Conservation (phyloP, 2,329 filamentous ascomycete genomes). For the Cercospora sp. region DNA sequence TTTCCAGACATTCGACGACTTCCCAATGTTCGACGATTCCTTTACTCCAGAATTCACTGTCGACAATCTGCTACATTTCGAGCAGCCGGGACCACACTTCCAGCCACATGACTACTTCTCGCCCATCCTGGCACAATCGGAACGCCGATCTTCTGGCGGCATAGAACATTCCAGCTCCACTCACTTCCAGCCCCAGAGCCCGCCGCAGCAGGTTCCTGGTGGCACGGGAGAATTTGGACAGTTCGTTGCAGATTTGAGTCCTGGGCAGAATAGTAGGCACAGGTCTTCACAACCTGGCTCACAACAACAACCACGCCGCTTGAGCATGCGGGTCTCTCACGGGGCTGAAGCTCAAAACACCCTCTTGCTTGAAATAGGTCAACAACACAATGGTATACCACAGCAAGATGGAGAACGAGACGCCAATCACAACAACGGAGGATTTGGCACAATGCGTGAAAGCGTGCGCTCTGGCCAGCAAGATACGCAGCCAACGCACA, state of each 20-base stretch:
- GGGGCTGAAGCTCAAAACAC: conserved; percentile 9
- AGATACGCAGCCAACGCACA: conserved; percentile 29
- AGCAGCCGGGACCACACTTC: conserved; percentile 10
- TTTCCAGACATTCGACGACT: conserved; percentile 32
- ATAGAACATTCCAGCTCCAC: not conserved
- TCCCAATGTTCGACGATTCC: conserved; percentile 32
- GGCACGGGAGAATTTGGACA: not conserved
- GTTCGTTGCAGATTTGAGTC: not conserved
- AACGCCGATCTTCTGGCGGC: conserved; percentile 10
- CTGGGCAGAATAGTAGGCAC: not conserved
- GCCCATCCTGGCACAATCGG: conserved; percentile 15
- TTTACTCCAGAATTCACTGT: conserved; percentile 25
- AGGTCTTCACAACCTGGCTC: not conserved
- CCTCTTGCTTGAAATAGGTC: not conserved
- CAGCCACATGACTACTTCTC: conserved; percentile 20
- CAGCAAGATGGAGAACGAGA: conserved; percentile 3
- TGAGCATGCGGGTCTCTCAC: conserved; percentile 10
- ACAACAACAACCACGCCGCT: conserved; percentile 12
- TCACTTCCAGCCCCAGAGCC: not conserved
- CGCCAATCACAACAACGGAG: conserved; percentile 7
- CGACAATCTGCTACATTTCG: conserved; percentile 26
- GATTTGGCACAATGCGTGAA: conserved; percentile 27
- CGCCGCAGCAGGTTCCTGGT: conserved; percentile 8
- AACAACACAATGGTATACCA: not conserved
- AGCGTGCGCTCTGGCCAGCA: conserved; percentile 25